Conservation (phyloP, 1,284 basidiomycete genomes). For the Gymnopus androsaceus region DNA sequence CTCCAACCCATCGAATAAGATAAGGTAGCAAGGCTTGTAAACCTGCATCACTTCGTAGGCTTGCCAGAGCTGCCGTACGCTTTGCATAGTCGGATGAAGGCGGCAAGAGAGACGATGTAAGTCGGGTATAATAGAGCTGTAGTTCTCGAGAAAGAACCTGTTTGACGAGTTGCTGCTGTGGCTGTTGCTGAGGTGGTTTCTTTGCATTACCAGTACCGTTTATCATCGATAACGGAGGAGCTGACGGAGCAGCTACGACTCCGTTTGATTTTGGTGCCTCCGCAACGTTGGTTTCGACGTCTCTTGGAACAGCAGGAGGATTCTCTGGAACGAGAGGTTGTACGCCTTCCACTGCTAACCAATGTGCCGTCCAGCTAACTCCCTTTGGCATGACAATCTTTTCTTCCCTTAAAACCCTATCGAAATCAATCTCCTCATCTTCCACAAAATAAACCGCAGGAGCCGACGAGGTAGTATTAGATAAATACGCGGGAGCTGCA, state of each 20-base stretch:
- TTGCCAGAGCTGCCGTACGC: conserved; percentile 86
- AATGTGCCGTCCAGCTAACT: conserved; percentile 87
- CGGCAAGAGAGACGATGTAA: conserved; percentile 84
- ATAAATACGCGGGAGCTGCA: conserved; percentile 62
- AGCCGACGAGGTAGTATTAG: conserved; percentile 27
- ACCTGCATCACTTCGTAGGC: conserved; percentile 87
- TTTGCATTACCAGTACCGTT: conserved; percentile 17
- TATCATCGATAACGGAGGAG: conserved; percentile 2
- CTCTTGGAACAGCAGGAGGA: conserved; percentile 77
- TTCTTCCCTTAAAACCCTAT: conserved; percentile 82
- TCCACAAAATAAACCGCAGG: conserved; percentile 89
- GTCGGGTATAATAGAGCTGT: conserved; percentile 92
- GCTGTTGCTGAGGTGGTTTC: conserved; percentile 46
- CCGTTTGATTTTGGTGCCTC: conserved; percentile 41
- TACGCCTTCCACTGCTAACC: conserved; percentile 97
- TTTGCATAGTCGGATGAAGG: conserved; percentile 61
- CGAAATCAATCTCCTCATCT: conserved; percentile 98
- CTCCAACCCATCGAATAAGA: conserved; percentile 91
- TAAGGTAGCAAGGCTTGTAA: conserved; percentile 94
- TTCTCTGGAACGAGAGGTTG: conserved; percentile 97
- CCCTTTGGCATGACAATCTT: conserved; percentile 78
- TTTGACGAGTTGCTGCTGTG: conserved; percentile 77
- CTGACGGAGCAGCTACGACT: conserved; percentile 8
- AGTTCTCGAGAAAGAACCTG: conserved; percentile 93
- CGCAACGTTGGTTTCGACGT: conserved; percentile 43